Base-by-base conservation (phyloP, 108 stramenopile genomes). In the Pseudonitzschia pungens region DNA sequence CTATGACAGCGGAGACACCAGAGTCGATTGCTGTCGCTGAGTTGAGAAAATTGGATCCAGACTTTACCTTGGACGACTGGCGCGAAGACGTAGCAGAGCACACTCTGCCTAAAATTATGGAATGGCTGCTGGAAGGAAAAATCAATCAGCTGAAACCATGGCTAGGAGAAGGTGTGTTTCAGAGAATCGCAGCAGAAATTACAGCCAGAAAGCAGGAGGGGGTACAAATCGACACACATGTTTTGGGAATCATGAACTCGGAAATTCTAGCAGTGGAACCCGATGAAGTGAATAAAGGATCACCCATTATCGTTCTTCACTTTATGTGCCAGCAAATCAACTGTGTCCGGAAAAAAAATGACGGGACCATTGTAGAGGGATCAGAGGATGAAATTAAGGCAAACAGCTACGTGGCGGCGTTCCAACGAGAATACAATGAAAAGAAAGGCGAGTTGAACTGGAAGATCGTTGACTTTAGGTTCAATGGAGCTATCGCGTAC, bases 301-400 rank as follows among this genome's bases (percentile, higher is more conserved):
- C 93, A 22, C 96, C 96, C 11, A 91, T 99, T 36, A 91, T 98
- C 55, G 65, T 97, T 22, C 67, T 97, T 20, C 96, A 96, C 81
- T 97, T 96, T 79, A 96, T 98, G 96, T 92, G 92, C 58, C 99
- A 99, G 81, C 98, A 99, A 86, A 98, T 99, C 74, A 96, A 99
- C 86, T 99, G 99, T 74, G 92, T 99, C 21, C 72, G 91, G 52
- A 96, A 97, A 78, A 93, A 95, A 69, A 74, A 86, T 42, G 84
- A 92, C 69, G 98, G 97, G 24, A 85, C 87, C 29, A 86, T 98
- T 24, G 91, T 97, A 53, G 96, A 98, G 78, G 97, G 95, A 26
- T 82, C 86, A 11, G 92, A 93, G 48, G 93, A 94, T 71, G 94
- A 95, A 53, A 96, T 97, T 68, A 78, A 81, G n/a, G 96, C 95